Conservation (phyloP, 2,329 filamentous ascomycete genomes). For the Triangularia setosa region DNA sequence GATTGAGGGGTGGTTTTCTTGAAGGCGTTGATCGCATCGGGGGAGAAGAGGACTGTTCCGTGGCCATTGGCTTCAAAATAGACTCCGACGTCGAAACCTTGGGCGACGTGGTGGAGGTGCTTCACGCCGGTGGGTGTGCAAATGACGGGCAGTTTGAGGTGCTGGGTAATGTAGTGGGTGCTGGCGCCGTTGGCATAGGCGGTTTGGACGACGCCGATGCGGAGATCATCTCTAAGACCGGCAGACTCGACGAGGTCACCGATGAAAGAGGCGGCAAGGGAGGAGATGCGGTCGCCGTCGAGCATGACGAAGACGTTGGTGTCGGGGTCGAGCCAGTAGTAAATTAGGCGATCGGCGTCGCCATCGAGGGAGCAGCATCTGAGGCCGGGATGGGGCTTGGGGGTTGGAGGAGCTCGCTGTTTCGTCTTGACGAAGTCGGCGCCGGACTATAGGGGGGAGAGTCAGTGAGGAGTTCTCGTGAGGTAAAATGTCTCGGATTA, state of each 20-base stretch:
- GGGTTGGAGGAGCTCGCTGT: slow-evolving; percentile 81
- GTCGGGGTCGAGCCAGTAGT: slow-evolving; percentile 53
- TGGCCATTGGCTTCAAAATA: slow-evolving; percentile 99
- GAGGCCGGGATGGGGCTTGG: slow-evolving; percentile 69
- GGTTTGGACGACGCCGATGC: slow-evolving; percentile 93
- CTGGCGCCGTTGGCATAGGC: slow-evolving; percentile 96
- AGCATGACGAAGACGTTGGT: slow-evolving; percentile 78
- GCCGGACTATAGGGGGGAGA: slow-evolving; percentile 61
- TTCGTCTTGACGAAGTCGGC: slow-evolving; percentile 98
- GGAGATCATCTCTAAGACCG: slow-evolving; percentile 59
- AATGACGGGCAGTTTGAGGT: slow-evolving; percentile 81
- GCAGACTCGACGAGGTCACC: slow-evolving; percentile 79
- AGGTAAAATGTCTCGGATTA: background rate
- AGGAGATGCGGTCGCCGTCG: slow-evolving; percentile 95
- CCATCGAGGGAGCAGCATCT: slow-evolving; percentile 91
- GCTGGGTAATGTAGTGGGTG: slow-evolving; percentile 86
- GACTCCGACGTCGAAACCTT: slow-evolving; percentile 90
- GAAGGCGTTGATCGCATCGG: slow-evolving; percentile 75
- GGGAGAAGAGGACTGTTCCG: slow-evolving; percentile 91
- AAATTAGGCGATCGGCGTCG: slow-evolving; percentile 81
- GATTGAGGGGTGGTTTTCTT: slow-evolving; percentile 77
- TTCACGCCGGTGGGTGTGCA: slow-evolving; percentile 97
- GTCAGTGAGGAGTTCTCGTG: slow-evolving; percentile 11
- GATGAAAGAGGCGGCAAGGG: slow-evolving; percentile 88
- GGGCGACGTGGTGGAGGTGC: slow-evolving; percentile 94